These are phyloP conservation scores for Tremella fuciformis DNA, from an alignment of 768 basidiomycete species.

Conservation along the genomic window DNA sequence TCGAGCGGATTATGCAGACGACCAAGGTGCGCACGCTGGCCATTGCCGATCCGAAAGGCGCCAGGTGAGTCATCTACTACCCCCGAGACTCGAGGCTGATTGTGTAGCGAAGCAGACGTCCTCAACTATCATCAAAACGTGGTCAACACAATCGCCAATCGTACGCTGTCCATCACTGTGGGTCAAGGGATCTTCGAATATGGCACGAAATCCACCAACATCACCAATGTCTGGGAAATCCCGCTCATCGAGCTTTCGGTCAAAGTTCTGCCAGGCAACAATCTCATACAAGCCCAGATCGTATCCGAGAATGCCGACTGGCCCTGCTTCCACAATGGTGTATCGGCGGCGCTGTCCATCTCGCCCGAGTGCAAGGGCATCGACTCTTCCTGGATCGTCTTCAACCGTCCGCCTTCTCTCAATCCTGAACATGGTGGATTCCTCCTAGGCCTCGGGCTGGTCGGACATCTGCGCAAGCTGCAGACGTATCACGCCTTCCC, in stretches of 20 bases:
- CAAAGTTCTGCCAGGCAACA: constrained; percentile 47
- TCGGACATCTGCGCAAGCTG: constrained; percentile 84
- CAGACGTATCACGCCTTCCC: constrained; percentile 92
- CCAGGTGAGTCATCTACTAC: constrained; percentile 58
- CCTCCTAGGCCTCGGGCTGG: constrained; percentile 84
- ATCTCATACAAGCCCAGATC: constrained; percentile 61
- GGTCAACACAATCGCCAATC: constrained; percentile 73
- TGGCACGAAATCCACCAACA: constrained; percentile 71
- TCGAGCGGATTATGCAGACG: constrained; percentile 83
- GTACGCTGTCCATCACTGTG: constrained; percentile 83
- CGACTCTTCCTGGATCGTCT: constrained; percentile 89
- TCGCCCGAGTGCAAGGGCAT: constrained; percentile 70
- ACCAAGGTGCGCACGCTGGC: constrained; percentile 66
- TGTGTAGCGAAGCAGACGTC: constrained; percentile 75
- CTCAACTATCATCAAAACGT: constrained; percentile 79
- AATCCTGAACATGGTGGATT: constrained; percentile 96
- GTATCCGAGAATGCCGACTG: constrained; percentile 70
- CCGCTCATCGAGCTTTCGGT: constrained; percentile 50
- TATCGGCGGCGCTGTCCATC: constrained; percentile 83
- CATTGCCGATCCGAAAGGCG: constrained; percentile 65
- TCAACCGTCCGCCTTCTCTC: constrained; percentile 86
- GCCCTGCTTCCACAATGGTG: constrained; percentile 99
- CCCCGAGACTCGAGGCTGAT: neutral
- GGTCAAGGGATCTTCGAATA: constrained; percentile 91
- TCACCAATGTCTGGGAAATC: constrained; percentile 51